Percentiles rank a stretch among this genome's conserved stretches.
These are phyloP conservation scores for Fusarium miscanthi DNA, from an alignment of 2,329 filamentous ascomycete genomes.

Conservation along the genomic window DNA sequence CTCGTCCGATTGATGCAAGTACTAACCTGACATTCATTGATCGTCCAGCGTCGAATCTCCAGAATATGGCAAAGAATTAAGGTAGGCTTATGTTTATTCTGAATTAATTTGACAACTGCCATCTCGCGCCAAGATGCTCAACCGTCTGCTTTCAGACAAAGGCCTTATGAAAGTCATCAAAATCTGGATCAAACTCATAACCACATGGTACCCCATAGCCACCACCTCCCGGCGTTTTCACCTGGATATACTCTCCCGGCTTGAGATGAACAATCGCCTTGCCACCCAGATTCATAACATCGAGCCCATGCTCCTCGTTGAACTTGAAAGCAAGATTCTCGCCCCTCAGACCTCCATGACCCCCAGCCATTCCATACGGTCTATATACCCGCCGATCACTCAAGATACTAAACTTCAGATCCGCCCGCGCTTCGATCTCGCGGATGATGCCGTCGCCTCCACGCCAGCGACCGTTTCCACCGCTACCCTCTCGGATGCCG, in stretches of 20 bases:
- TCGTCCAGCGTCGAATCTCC: too few species aligned
- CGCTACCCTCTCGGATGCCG: slow-evolving; percentile 33
- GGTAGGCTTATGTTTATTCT: too few species aligned
- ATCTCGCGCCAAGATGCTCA: too few species aligned
- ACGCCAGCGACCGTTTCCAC: slow-evolving; percentile 44
- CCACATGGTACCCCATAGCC: slow-evolving; percentile 36
- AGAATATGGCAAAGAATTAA: too few species aligned
- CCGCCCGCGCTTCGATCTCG: slow-evolving; percentile 50
- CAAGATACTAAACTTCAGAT: slow-evolving; percentile 50
- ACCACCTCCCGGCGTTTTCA: slow-evolving; percentile 52
- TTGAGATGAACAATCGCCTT: slow-evolving; percentile 23
- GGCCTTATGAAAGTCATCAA: slow-evolving; percentile 16
- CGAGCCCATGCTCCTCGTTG: slow-evolving; percentile 41
- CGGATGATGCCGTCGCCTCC: slow-evolving; percentile 51
- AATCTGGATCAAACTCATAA: neutral
- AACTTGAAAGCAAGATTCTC: slow-evolving; percentile 46
- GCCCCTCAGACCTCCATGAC: slow-evolving; percentile 42
- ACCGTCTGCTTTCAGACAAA: neutral
- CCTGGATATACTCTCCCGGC: slow-evolving; percentile 50
- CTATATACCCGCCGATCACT: slow-evolving; percentile 51
- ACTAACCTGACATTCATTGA: too few species aligned
- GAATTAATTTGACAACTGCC: too few species aligned
- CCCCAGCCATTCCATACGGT: slow-evolving; percentile 51
- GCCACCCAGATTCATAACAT: neutral
- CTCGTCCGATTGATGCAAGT: too few species aligned